These are phyloP conservation scores for Babesia ovata DNA, from an alignment of 169 alveolate genomes.

Conservation along the genomic window DNA sequence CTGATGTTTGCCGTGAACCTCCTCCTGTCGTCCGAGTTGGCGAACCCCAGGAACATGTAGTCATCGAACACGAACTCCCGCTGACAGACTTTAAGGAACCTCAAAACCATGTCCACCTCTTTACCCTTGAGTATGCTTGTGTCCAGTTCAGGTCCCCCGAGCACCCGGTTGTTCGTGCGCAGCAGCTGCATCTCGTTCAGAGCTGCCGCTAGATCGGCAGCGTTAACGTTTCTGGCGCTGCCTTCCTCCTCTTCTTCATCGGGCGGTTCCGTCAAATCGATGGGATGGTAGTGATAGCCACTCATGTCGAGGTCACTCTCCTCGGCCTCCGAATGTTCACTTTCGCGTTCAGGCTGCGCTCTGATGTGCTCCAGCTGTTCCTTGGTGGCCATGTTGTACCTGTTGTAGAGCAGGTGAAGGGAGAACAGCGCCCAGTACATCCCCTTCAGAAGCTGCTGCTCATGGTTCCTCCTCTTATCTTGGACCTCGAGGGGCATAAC, in stretches of 20 bases:
- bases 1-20: slow-evolving; percentile 21
- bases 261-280: too few relatives aligned
- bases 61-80: slow-evolving; percentile 33
- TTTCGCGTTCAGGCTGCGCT: not conserved
- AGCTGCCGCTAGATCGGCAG: not conserved
- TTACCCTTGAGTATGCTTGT: slow-evolving; percentile 9
- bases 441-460: slow-evolving; percentile 24
- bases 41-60: slow-evolving; percentile 21
- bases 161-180: not conserved
- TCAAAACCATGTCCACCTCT: slow-evolving; percentile 18
- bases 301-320: not conserved
- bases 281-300: not conserved
- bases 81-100: slow-evolving; percentile 24
- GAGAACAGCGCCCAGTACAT: slow-evolving; percentile 42
- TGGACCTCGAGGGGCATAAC: slow-evolving; percentile 18
- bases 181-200: not conserved
- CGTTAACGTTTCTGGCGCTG: not conserved
- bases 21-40: slow-evolving; percentile 39
- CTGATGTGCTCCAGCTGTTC: slow-evolving; percentile 16
- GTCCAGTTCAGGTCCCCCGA: slow-evolving; percentile 2
- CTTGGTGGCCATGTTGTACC: slow-evolving; percentile 5
- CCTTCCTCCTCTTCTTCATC: not conserved
- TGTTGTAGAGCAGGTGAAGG: slow-evolving; percentile 12
- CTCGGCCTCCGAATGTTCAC: not conserved
- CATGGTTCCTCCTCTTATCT: not conserved